A percentile compares a stretch with the other conserved stretches of the same genome.
These are phyloP conservation scores for Emmonsia crescens DNA, from an alignment of 2,329 filamentous ascomycete genomes.

Conservation along the genomic window DNA sequence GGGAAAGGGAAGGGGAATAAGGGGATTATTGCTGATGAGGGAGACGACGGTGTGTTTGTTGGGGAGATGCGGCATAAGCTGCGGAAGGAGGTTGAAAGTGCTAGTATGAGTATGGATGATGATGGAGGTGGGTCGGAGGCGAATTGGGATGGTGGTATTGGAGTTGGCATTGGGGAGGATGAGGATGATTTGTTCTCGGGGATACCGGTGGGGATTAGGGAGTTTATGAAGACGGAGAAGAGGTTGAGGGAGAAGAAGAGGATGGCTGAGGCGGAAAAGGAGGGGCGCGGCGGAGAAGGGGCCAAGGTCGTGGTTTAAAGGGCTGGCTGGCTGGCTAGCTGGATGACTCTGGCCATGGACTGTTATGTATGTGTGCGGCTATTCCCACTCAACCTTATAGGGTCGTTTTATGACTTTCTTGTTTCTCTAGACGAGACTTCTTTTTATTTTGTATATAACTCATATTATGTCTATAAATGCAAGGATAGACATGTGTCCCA, in stretches of 20 bases:
- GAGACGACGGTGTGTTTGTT: not conserved
- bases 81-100: constrained; percentile 36
- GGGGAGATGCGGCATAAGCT: constrained; percentile 23
- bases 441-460: not conserved
- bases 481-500: not conserved
- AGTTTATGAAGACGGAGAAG: constrained; percentile 98
- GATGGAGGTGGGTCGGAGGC: constrained; percentile 65
- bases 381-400: not conserved
- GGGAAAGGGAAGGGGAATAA: not conserved
- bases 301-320: not conserved
- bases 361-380: not conserved
- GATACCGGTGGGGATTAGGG: constrained; percentile 83
- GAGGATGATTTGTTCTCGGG: constrained; percentile 60
- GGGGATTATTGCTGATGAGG: not conserved
- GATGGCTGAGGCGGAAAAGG: constrained; percentile 35
- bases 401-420: not conserved
- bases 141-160: constrained; percentile 46
- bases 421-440: not conserved
- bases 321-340: not conserved
- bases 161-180: constrained; percentile 26
- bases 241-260: constrained; percentile 65
- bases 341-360: not conserved
- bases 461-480: not conserved
- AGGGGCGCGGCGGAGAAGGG: not conserved
- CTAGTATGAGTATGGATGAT: constrained; percentile 59